phyloP scores from a whole-genome alignment of 1,284 basidiomycete species.

The Phenoliferia sp. region DNA sequence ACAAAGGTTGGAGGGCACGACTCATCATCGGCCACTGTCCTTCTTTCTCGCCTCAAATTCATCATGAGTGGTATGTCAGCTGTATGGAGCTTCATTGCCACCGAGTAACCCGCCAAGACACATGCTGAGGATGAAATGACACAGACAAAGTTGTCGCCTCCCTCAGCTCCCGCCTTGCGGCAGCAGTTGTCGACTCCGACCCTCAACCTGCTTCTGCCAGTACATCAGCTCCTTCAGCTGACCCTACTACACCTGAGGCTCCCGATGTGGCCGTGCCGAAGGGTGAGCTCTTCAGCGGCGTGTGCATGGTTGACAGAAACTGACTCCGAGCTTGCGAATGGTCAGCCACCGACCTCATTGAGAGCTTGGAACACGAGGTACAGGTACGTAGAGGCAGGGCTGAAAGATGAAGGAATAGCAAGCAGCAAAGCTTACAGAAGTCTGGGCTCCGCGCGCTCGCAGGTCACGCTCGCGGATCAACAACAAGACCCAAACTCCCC shows the following conservation, averaged over 20 bases:
- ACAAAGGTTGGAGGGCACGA: too few species aligned
- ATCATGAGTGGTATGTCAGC: too few species aligned
- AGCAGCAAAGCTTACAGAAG: neutral
- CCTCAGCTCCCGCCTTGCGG: slow-evolving; percentile 16
- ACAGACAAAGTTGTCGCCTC: slow-evolving; percentile 27
- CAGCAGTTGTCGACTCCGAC: slow-evolving; percentile 3
- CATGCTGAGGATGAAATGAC: too few species aligned
- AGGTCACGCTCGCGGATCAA: slow-evolving; percentile 97
- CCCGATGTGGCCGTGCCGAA: neutral
- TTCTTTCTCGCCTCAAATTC: too few species aligned
- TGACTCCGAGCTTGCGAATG: neutral
- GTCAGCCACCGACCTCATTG: slow-evolving; percentile 24
- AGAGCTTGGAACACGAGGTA: slow-evolving; percentile 29
- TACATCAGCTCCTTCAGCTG: neutral
- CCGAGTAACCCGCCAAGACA: too few species aligned
- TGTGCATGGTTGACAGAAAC: neutral
- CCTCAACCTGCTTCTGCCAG: neutral
- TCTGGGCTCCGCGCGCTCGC: too few species aligned
- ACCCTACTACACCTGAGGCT: neutral
- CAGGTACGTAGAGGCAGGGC: slow-evolving; percentile 20
- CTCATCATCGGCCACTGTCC: too few species aligned
- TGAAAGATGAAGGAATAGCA: too few species aligned
- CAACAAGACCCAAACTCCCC: slow-evolving; percentile 95
- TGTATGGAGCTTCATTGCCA: too few species aligned
- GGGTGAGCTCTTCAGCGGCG: neutral